Evolutionary conservation across 768 basidiomycete genomes (phyloP).

Genomic region (Myochromella boudieri): DNA sequence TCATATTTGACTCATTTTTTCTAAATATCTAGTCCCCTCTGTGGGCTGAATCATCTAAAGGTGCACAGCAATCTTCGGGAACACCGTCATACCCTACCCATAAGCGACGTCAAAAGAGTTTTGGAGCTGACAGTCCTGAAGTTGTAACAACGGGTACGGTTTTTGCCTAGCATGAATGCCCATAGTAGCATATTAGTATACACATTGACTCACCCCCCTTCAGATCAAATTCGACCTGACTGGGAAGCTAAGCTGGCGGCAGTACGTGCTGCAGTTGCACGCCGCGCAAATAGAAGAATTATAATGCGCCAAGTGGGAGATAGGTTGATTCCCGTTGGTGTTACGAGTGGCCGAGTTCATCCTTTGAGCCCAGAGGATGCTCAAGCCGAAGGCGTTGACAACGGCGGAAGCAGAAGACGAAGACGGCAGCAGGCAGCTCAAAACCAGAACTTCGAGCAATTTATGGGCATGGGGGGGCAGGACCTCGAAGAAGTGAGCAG

Average conservation of each 20-base stretch:
- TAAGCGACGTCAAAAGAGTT: conserved; percentile 85
- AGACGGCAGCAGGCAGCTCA: conserved; percentile 48
- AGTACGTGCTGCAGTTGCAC: conserved; percentile 92
- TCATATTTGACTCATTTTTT: neutral
- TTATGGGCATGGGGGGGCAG: conserved; percentile 78
- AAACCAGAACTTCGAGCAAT: conserved; percentile 63
- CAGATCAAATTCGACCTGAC: conserved; percentile 96
- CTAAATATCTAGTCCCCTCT: conserved; percentile 23
- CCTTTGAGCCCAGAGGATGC: conserved; percentile 62
- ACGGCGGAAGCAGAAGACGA: conserved; percentile 51
- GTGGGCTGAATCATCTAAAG: conserved; percentile 55
- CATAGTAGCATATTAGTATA: neutral
- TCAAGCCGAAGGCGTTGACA: conserved; percentile 31
- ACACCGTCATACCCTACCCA: conserved; percentile 45
- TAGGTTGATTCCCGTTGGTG: conserved; percentile 93
- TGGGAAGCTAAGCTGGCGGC: conserved; percentile 97
- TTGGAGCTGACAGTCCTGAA: conserved; percentile 80
- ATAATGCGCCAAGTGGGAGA: conserved; percentile 99
- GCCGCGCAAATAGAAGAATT: conserved; percentile 92
- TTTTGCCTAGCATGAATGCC: conserved; percentile 2
- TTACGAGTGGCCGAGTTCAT: conserved; percentile 85
- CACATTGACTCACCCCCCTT: conserved; percentile 13
- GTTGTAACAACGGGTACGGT: conserved; percentile 86
- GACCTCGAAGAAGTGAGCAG: conserved; percentile 86
- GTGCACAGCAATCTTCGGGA: conserved; percentile 39